Percentiles rank a stretch among this genome's conserved stretches.
phyloP scores from a whole-genome alignment of 1,139 yeast genomes.

The Pneumocystis oryctolagi region DNA sequence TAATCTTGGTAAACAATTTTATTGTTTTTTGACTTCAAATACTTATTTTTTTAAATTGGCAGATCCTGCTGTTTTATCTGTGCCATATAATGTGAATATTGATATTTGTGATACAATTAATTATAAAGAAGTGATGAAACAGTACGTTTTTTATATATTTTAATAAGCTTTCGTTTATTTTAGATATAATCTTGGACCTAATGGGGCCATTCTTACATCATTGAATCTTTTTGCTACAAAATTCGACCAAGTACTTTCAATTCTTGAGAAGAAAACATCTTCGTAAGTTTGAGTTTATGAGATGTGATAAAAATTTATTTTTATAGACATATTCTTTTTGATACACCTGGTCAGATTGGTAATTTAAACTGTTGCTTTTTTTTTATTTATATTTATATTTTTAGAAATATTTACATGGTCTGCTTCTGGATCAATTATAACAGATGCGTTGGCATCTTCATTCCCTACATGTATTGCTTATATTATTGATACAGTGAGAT shows the following conservation, averaged over 20 bases:
- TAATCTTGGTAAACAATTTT: slow-evolving; percentile 32
- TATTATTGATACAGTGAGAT: slow-evolving; percentile 90
- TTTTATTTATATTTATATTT: not conserved
- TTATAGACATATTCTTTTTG: slow-evolving; percentile 54
- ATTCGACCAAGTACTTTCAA: slow-evolving; percentile 80
- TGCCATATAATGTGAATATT: slow-evolving; percentile 86
- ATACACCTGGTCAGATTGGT: slow-evolving; percentile 90
- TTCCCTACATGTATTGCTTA: slow-evolving; percentile 94
- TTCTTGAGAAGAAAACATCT: slow-evolving; percentile 62
- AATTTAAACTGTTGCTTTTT: not conserved
- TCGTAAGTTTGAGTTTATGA: slow-evolving; percentile 3
- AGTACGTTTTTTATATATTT: slow-evolving; percentile 19
- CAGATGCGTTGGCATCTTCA: slow-evolving; percentile 91
- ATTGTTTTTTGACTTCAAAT: not conserved
- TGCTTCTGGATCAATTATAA: slow-evolving; percentile 90
- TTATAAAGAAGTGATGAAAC: slow-evolving; percentile 90
- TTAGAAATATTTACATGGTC: slow-evolving; percentile 38
- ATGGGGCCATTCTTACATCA: slow-evolving; percentile 95
- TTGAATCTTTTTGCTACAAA: slow-evolving; percentile 84
- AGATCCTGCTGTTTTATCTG: slow-evolving; percentile 89
- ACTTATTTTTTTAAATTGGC: not conserved
- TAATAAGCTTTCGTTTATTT: not conserved
- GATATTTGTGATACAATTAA: slow-evolving; percentile 94
- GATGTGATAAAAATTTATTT: not conserved
- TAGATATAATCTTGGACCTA: slow-evolving; percentile 80